Conservation (phyloP, 352 stramenopile genomes). For the Globisporangium uncinulatum region DNA sequence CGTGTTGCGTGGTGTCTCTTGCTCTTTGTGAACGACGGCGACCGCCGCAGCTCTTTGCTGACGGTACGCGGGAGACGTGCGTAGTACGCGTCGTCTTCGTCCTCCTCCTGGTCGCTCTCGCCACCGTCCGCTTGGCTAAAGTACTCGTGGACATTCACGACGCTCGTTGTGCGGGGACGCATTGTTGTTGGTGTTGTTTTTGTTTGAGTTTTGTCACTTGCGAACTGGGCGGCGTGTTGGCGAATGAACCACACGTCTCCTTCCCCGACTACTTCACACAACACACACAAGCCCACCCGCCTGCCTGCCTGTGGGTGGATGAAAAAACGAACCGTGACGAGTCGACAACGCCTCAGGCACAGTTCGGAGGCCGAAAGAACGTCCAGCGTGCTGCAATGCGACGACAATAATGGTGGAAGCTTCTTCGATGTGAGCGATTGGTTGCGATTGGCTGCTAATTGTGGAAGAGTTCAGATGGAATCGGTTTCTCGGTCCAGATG, state of each 20-base stretch:
- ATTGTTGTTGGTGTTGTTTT: slow-evolving; percentile 22
- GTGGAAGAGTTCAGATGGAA: no score
- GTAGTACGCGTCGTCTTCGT: slow-evolving; percentile 48
- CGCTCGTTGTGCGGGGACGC: slow-evolving; percentile 65
- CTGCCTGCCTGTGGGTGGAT: not conserved
- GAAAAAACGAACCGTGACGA: slow-evolving; percentile 3
- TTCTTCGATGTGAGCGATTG: no score
- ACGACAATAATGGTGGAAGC: no score
- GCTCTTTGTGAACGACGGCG: slow-evolving; percentile 27
- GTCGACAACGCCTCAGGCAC: slow-evolving; percentile 2
- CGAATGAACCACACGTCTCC: not conserved
- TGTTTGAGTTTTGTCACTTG: not conserved
- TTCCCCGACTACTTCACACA: not conserved
- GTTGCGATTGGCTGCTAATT: no score
- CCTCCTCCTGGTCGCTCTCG: slow-evolving; percentile 33
- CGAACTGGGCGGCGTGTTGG: slow-evolving; percentile 1
- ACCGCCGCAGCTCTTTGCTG: slow-evolving; percentile 7
- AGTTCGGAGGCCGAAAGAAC: no score
- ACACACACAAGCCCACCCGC: no score
- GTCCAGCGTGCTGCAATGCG: no score
- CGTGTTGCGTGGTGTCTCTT: slow-evolving; percentile 25
- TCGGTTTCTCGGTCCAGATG: no score
- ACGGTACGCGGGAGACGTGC: slow-evolving; percentile 11
- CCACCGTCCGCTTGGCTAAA: slow-evolving; percentile 51
- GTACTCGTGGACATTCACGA: slow-evolving; percentile 70